Evolutionary conservation across 306 rosid species (phyloP).

Genomic region (Acacia crassicarpa): DNA sequence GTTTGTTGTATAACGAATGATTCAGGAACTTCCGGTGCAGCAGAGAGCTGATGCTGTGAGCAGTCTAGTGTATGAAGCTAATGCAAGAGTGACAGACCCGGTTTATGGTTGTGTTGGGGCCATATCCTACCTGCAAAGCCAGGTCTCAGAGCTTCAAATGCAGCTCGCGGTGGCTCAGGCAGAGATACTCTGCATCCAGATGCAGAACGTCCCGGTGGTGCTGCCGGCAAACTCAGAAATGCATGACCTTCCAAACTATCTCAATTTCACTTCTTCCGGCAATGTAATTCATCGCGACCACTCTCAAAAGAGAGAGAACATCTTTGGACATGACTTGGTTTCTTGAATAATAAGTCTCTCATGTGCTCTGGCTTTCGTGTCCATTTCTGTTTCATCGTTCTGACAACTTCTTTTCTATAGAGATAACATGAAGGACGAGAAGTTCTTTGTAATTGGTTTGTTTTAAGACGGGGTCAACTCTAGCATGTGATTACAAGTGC

Average conservation of each 20-base stretch:
- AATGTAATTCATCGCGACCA: conserved; percentile 61
- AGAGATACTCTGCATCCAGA: conserved; percentile 82
- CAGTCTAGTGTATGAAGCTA: conserved; percentile 91
- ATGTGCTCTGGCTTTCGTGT: background rate
- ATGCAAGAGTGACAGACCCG: conserved; percentile 83
- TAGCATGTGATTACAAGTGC: conserved; percentile 48
- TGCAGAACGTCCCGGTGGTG: conserved; percentile 61
- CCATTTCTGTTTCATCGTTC: conserved; percentile 23
- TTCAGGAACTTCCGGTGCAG: conserved; percentile 74
- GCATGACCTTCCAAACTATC: conserved; percentile 45
- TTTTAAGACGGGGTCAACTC: conserved; percentile 56
- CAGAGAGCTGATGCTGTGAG: conserved; percentile 94
- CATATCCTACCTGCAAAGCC: conserved; percentile 75
- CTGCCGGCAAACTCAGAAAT: conserved; percentile 29
- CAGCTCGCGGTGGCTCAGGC: conserved; percentile 92
- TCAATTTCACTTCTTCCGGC: conserved; percentile 50
- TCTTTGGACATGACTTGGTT: conserved; percentile 72
- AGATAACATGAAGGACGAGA: background rate
- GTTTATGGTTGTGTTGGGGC: conserved; percentile 94
- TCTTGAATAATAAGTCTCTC: conserved; percentile 44
- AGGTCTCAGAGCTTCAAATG: conserved; percentile 90
- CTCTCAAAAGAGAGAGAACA: conserved; percentile 54
- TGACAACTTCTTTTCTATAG: background rate
- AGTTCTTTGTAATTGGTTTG: background rate
- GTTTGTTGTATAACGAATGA: background rate